These are phyloP conservation scores for Nigrograna mackinnonii DNA, from an alignment of 2,329 filamentous ascomycete species.

Conservation along the genomic window DNA sequence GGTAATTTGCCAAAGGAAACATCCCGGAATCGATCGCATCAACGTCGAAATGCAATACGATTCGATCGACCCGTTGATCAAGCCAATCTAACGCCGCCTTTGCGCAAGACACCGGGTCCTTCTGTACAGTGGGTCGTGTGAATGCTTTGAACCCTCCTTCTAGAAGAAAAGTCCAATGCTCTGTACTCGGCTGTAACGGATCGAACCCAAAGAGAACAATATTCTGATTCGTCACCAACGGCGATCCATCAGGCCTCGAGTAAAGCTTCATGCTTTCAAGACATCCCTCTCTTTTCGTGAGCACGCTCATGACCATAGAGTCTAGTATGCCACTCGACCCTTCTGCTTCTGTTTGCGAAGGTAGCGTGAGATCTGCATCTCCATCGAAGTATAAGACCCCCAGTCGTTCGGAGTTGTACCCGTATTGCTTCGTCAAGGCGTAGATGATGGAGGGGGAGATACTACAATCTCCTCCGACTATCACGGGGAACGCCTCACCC, in stretches of 20 bases:
- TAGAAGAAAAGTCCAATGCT: neutral
- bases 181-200: neutral
- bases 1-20: neutral
- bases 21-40: neutral
- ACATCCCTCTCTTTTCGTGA: neutral
- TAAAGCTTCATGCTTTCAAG: neutral
- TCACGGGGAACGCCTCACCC: neutral
- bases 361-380: neutral
- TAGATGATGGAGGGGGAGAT: neutral
- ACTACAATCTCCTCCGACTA: neutral
- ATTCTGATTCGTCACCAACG: neutral
- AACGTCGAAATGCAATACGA: neutral
- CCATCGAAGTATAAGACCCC: neutral
- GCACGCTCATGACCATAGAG: conserved; percentile 1
- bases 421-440: neutral
- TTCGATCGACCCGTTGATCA: neutral
- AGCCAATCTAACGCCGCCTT: neutral
- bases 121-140: neutral
- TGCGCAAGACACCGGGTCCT: neutral
- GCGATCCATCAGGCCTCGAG: neutral
- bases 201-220: neutral
- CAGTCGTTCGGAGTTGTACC: neutral
- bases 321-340: neutral
- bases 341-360: neutral
- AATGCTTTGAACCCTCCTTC: neutral